Base-by-base conservation (phyloP, 2,329 filamentous ascomycete species). In the Leptographium lundbergii region DNA sequence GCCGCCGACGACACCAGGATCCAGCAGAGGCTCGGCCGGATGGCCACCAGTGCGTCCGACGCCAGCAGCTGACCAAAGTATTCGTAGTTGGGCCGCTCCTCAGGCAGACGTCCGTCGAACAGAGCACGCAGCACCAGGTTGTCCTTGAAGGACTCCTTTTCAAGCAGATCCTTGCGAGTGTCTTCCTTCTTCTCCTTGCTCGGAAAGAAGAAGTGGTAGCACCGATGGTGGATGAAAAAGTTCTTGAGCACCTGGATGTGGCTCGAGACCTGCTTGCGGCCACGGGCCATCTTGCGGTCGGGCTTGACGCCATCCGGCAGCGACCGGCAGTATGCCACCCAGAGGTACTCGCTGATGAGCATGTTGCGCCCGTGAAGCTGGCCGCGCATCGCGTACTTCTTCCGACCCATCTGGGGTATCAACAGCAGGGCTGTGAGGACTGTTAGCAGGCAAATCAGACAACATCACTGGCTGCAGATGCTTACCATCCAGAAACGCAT, bases 221-320 rank as follows among this genome's bases (percentile, higher is more conserved):
- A 82, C 51, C 81, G 77, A 62, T 86, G 74, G 58, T 80, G 78
- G 59, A 78, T 76, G 63, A 87, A 81, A 68, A 86, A 85, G 57
- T 81, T 81, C 72, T 87, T 87, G 59, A 87, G 72, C 17, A 88
- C 84, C 67, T 88, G 84, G 66, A 87, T 87, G 66, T 87, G 84
- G 67, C 83, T 87, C 2, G 84, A 87, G 6, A 87, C 82, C 66
- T 86, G 83, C 69, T 87, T 87, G 59, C 82, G 75, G 66, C 63
- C 76, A 67, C 62, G 67, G 56, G 69, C 66, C 62, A 76, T 73
- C 68, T 79, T 77, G 60, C 77, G 69, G 61, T 76, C 74, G 3
- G 77, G 75, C 50, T 72, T 70, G 54, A 71, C 70, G 3, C 77
- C 77, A 3, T 76, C 72, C 34, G 75, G 73, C 60, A 81, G 71